Conservation (phyloP, 2,329 filamentous ascomycete genomes). For the Apiospora pterosperma region DNA sequence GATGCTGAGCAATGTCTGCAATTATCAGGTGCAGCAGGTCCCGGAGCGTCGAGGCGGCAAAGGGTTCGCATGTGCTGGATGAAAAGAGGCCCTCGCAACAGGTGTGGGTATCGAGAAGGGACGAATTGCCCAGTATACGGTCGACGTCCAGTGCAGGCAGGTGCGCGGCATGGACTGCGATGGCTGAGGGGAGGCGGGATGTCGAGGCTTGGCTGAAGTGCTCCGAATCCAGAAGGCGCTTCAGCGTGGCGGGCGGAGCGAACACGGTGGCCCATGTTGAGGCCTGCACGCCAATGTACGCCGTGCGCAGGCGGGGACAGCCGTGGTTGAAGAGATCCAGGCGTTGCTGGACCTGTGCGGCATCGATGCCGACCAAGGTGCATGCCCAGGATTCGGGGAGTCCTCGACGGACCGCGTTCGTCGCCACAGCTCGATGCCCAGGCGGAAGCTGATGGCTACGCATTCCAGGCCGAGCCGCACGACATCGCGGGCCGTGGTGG, state of each 20-base stretch:
- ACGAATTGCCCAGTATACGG: neutral
- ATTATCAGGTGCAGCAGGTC: neutral
- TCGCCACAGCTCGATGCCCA: constrained; percentile 16
- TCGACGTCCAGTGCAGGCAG: neutral
- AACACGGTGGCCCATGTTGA: neutral
- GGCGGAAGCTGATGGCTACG: constrained; percentile 26
- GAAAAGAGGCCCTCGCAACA: neutral
- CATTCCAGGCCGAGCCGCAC: constrained; percentile 26
- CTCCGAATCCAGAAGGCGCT: neutral
- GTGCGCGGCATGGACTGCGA: neutral
- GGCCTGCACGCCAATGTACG: neutral
- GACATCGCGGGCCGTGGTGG: constrained; percentile 22
- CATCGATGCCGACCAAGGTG: neutral
- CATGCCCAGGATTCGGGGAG: neutral
- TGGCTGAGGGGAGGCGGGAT: neutral
- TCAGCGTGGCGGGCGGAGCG: neutral
- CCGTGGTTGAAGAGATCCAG: neutral
- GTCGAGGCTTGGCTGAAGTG: neutral
- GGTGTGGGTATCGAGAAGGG: neutral
- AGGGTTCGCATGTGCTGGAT: neutral
- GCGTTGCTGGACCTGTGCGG: neutral
- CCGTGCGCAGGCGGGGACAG: neutral
- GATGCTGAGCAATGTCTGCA: neutral
- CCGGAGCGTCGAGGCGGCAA: neutral
- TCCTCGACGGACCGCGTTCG: neutral